phyloP scores from a whole-genome alignment of 1,284 basidiomycete genomes.

The Cryptococcus sp. region DNA sequence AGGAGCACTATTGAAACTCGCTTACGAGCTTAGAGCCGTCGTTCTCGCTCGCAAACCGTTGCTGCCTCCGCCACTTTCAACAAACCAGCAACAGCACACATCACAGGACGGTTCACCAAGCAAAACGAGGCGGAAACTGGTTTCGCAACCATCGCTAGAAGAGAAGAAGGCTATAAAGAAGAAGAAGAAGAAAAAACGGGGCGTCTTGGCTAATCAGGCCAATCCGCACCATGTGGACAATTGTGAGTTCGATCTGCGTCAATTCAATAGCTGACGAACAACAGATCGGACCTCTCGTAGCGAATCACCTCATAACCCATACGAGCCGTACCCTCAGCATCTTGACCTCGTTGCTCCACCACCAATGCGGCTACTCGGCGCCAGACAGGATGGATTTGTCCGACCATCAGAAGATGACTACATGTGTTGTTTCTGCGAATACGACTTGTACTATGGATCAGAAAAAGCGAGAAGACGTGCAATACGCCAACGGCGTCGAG shows the following conservation, averaged over 20 bases:
- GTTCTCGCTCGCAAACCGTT: constrained; percentile 29
- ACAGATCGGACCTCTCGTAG: constrained; percentile 49
- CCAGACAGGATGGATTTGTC: constrained; percentile 25
- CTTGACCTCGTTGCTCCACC: constrained; percentile 48
- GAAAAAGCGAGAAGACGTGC: constrained; percentile 67
- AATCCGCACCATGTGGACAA: constrained; percentile 89
- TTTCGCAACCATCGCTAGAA: neutral
- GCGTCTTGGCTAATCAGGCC: constrained; percentile 77
- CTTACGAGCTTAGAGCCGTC: constrained; percentile 40
- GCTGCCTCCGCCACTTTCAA: constrained; percentile 8
- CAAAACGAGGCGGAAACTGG: constrained; percentile 21
- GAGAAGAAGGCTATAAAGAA: constrained; percentile 49
- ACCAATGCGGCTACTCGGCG: constrained; percentile 43
- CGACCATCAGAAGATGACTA: constrained; percentile 71
- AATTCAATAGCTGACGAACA: constrained; percentile 1
- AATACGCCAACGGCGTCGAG: constrained; percentile 72
- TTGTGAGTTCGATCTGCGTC: constrained; percentile 40
- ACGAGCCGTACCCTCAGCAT: constrained; percentile 40
- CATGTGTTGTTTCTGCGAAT: constrained; percentile 87
- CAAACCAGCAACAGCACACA: neutral
- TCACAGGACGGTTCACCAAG: constrained; percentile 13
- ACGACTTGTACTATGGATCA: constrained; percentile 73
- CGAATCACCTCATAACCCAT: constrained; percentile 31
- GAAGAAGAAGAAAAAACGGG: constrained; percentile 83
- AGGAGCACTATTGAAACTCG: constrained; percentile 34